Percentiles rank a stretch among this genome's conserved stretches.
Conservation (phyloP, 1,284 basidiomycete species). For the Vanrija humicola region DNA sequence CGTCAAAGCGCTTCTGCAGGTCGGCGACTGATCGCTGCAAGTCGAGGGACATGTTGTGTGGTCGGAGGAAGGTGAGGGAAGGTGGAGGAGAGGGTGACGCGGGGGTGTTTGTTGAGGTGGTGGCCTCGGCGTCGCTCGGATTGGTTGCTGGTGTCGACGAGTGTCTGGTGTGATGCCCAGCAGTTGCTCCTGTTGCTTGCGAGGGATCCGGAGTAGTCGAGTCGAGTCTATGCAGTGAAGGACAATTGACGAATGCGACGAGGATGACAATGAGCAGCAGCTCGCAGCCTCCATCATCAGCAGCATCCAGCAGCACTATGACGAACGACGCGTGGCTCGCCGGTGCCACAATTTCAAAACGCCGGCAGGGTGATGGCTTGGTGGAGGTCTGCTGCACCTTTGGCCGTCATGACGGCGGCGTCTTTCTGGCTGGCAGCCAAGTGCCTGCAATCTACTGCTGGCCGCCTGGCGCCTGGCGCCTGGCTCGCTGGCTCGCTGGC, state of each 20-base stretch:
- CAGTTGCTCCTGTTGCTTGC: background rate
- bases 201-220: too few relatives aligned
- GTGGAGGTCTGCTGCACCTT: background rate
- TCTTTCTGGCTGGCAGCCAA: too few relatives aligned
- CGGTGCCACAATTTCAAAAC: slow-evolving; percentile 19
- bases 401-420: too few relatives aligned
- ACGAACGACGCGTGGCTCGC: slow-evolving; percentile 21
- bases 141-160: background rate
- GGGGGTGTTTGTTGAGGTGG: background rate
- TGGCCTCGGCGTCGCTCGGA: background rate
- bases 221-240: background rate
- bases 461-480: background rate
- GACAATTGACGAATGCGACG: background rate
- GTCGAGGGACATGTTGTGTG: slow-evolving; percentile 33
- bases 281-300: too few relatives aligned
- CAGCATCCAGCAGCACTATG: too few relatives aligned
- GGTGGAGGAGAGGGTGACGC: background rate
- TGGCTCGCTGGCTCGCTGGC: background rate
- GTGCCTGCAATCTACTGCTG: background rate
- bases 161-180: too few relatives aligned
- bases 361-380: slow-evolving; percentile 5
- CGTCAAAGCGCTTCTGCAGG: slow-evolving; percentile 36
- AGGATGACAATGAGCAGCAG: too few relatives aligned
- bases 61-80: slow-evolving; percentile 8
- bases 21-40: slow-evolving; percentile 39